Percentiles rank a stretch among this genome's conserved stretches.
These are phyloP conservation scores for Saccharomycopsis fermentans DNA, from an alignment of 805 yeast genomes.

Conservation along the genomic window DNA sequence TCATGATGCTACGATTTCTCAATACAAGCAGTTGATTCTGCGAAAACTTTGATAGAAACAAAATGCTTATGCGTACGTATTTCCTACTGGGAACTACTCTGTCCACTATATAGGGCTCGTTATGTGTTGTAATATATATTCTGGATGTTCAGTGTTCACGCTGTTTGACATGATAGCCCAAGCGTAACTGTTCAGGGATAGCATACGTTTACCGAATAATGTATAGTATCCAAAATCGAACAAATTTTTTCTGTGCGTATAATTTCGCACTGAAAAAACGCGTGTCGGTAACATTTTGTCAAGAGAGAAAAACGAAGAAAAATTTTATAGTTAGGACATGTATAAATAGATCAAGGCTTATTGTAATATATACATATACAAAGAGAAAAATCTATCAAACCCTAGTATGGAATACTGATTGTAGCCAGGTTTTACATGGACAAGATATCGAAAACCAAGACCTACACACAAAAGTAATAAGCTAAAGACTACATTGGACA, in stretches of 20 bases:
- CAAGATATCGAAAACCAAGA: too few species aligned
- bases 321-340: neutral
- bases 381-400: neutral
- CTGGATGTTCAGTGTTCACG: too few species aligned
- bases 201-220: neutral
- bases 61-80: too few species aligned
- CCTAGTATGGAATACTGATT: too few species aligned
- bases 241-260: neutral
- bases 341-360: slow-evolving; percentile 1
- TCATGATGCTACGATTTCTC: slow-evolving; percentile 2
- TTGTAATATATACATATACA: neutral
- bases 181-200: too few species aligned
- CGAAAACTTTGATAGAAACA: neutral
- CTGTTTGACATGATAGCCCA: too few species aligned
- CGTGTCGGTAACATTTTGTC: neutral
- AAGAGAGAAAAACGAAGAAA: neutral
- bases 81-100: too few species aligned
- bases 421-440: too few species aligned
- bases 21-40: neutral
- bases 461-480: neutral
- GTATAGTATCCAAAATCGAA: neutral
- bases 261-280: neutral
- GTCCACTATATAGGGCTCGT: too few species aligned
- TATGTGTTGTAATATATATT: too few species aligned
- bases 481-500: neutral